A percentile compares a stretch with the other conserved stretches of the same genome.
Evolutionary conservation across 306 rosid species (phyloP).

Genomic region (Crotalaria pallida): DNA sequence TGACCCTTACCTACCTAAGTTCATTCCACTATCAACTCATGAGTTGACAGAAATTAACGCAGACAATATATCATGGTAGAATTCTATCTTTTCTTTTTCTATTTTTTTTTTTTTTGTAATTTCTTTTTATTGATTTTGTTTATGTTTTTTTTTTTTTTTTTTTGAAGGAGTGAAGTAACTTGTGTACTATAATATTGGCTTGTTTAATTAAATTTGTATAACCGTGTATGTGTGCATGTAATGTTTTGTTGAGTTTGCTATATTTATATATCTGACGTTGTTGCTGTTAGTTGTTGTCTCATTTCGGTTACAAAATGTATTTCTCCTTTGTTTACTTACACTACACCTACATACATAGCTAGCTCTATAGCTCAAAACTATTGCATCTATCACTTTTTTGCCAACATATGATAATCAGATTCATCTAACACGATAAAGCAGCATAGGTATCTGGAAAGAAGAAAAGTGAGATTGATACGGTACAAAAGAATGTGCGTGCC

Average conservation of each 20-base stretch:
- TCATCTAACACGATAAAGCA: constrained; percentile 21
- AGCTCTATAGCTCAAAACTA: constrained; percentile 10
- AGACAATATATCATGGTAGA: constrained; percentile 20
- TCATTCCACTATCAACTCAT: constrained; percentile 9
- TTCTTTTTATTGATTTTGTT: constrained; percentile 18
- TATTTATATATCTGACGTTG: constrained; percentile 18
- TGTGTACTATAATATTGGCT: constrained; percentile 39
- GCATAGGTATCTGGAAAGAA: constrained; percentile 17
- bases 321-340: constrained; percentile 15
- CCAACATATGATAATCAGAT: constrained; percentile 11
- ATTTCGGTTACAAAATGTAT: constrained; percentile 5
- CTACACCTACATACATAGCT: background rate
- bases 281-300: background rate
- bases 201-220: constrained; percentile 37
- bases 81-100: constrained; percentile 19
- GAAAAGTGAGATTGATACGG: constrained; percentile 13
- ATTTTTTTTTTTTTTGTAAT: too few species aligned
- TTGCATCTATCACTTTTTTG: background rate
- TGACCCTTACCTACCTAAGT: background rate
- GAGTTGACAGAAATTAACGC: constrained; percentile 21
- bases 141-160: background rate
- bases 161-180: constrained; percentile 10
- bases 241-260: constrained; percentile 24
- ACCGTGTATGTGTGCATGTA: constrained; percentile 40
- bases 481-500: constrained; percentile 36